Percentiles rank a stretch among this genome's conserved stretches.
Evolutionary conservation across 805 yeast species (phyloP).

Genomic region (Metschnikowia henanensis): DNA sequence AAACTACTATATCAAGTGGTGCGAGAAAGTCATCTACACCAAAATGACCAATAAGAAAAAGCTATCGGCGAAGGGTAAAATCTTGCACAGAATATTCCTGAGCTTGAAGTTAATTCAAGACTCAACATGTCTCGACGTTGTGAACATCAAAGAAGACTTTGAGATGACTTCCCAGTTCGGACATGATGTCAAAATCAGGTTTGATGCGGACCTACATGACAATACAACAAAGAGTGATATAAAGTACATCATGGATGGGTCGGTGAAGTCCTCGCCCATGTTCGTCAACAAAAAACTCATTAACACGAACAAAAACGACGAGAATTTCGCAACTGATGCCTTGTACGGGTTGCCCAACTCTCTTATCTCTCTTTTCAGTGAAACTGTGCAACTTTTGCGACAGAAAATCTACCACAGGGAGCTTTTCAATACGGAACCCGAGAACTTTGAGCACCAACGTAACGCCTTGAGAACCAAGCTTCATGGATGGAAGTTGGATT

Average conservation of each 20-base stretch:
- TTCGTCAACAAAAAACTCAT: slow-evolving; percentile 43
- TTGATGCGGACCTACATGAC: slow-evolving; percentile 15
- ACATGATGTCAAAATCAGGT: slow-evolving; percentile 29
- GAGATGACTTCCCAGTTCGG: slow-evolving; percentile 26
- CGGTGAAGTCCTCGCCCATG: slow-evolving; percentile 32
- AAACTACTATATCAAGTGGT: slow-evolving; percentile 68
- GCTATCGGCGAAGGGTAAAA: slow-evolving; percentile 71
- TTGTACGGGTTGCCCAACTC: slow-evolving; percentile 86
- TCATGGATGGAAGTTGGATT: slow-evolving; percentile 70
- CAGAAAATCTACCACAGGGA: slow-evolving; percentile 55
- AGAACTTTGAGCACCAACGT: slow-evolving; percentile 30
- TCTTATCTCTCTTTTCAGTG: slow-evolving; percentile 67
- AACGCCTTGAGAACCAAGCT: slow-evolving; percentile 45
- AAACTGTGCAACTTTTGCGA: slow-evolving; percentile 66
- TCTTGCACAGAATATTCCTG: slow-evolving; percentile 76
- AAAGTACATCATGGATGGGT: slow-evolving; percentile 21
- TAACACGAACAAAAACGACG: slow-evolving; percentile 51
- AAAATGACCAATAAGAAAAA: slow-evolving; percentile 65
- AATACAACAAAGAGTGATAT: slow-evolving; percentile 17
- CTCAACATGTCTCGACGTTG: slow-evolving; percentile 53
- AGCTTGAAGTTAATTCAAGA: slow-evolving; percentile 76
- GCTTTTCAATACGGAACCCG: slow-evolving; percentile 26
- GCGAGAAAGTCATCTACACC: slow-evolving; percentile 71
- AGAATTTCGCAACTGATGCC: slow-evolving; percentile 71
- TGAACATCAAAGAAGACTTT: slow-evolving; percentile 36